A percentile compares a stretch with the other conserved stretches of the same genome.
phyloP scores from a whole-genome alignment of 768 basidiomycete genomes.

The Tephrocybe sp. region DNA sequence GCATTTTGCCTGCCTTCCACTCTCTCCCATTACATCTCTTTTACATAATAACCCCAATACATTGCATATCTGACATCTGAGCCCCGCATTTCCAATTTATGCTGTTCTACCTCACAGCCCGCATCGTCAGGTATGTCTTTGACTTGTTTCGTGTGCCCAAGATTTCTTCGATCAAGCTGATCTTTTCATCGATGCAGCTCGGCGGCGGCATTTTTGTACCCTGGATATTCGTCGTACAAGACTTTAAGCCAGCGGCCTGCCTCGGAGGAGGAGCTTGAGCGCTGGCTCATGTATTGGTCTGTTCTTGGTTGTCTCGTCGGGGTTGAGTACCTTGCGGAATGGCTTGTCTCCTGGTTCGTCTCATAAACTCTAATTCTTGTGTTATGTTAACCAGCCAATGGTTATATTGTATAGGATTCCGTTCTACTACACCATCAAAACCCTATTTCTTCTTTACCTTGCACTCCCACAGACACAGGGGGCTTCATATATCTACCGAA shows the following conservation, averaged over 20 bases:
- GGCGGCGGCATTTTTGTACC: slow-evolving; percentile 82
- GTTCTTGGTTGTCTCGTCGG: slow-evolving; percentile 81
- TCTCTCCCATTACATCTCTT: not conserved
- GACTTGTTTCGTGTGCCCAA: not conserved
- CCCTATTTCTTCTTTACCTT: slow-evolving; percentile 84
- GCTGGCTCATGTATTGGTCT: slow-evolving; percentile 99
- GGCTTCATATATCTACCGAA: slow-evolving; percentile 79
- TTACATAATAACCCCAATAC: not conserved
- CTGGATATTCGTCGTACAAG: slow-evolving; percentile 97
- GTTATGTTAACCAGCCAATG: not conserved
- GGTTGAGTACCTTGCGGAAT: slow-evolving; percentile 82
- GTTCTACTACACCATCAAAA: slow-evolving; percentile 83
- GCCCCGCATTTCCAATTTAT: slow-evolving; percentile 24
- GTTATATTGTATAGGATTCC: slow-evolving; percentile 63
- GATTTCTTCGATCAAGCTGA: slow-evolving; percentile 2
- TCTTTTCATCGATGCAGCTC: slow-evolving; percentile 42
- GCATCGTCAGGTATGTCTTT: slow-evolving; percentile 43
- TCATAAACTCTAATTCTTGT: not conserved
- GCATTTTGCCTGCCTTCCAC: not conserved
- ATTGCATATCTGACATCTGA: not conserved
- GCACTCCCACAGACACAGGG: slow-evolving; percentile 89
- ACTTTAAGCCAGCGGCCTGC: slow-evolving; percentile 85
- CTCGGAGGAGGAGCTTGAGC: slow-evolving; percentile 80
- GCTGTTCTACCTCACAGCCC: slow-evolving; percentile 50
- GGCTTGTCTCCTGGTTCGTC: slow-evolving; percentile 83